These are phyloP conservation scores for Blastocystis sp. DNA, from an alignment of 352 stramenopile genomes.

Conservation along the genomic window DNA sequence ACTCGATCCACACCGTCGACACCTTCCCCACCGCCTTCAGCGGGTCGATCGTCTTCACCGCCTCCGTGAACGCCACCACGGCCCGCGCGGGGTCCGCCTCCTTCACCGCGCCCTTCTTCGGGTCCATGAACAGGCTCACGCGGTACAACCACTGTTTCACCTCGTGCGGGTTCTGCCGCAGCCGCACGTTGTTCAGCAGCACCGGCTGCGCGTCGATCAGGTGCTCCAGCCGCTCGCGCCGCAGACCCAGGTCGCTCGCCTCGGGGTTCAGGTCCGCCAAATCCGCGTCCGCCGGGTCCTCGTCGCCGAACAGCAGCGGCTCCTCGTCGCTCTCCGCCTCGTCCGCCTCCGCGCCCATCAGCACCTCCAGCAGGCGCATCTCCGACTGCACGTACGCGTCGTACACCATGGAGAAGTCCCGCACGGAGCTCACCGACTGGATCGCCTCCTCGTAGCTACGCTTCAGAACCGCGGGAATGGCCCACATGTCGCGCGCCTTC, in stretches of 20 bases:
- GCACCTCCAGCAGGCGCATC: constrained; percentile 90
- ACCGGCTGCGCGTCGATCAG: constrained; percentile 89
- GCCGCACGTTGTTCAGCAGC: constrained; percentile 88
- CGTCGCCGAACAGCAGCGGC: constrained; percentile 70
- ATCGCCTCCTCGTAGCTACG: constrained; percentile 73
- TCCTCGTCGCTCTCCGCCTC: constrained; percentile 75
- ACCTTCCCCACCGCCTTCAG: constrained; percentile 81
- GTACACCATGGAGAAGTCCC: constrained; percentile 97
- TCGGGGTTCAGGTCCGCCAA: constrained; percentile 82
- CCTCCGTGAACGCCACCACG: constrained; percentile 83
- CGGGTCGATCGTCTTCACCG: constrained; percentile 86
- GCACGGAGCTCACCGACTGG: constrained; percentile 78
- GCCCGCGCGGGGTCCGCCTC: constrained; percentile 72
- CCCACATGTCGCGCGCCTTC: constrained; percentile 90
- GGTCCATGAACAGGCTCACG: constrained; percentile 80
- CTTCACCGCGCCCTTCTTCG: constrained; percentile 57
- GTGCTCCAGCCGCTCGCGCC: constrained; percentile 82
- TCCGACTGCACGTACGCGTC: constrained; percentile 97
- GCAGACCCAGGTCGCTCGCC: constrained; percentile 78
- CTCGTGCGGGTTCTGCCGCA: constrained; percentile 97
- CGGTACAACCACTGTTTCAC: constrained; percentile 95
- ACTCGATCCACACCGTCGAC: constrained; percentile 86
- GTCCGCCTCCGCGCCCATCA: constrained; percentile 85
- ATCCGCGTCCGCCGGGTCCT: constrained; percentile 76
- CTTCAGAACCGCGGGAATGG: constrained; percentile 79